Percentiles rank a stretch among this genome's conserved stretches.
Conservation (phyloP, 768 basidiomycete genomes). For the Boletus reticulatus region DNA sequence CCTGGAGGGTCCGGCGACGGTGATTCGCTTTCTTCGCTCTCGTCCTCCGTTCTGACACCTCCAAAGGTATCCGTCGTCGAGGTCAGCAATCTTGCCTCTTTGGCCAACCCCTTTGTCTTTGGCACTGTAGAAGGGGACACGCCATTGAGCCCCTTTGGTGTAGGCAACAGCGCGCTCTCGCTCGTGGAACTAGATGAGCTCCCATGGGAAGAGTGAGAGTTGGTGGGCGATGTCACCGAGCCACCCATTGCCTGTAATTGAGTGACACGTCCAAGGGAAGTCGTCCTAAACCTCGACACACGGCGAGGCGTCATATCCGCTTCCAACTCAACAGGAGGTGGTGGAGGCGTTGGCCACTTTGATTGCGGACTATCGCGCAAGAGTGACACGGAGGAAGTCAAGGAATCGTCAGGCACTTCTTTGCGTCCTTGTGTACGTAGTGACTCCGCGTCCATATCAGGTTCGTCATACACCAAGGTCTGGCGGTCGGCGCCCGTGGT, state of each 20-base stretch:
- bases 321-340: constrained; percentile 26
- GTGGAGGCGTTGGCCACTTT: constrained; percentile 32
- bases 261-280: constrained; percentile 28
- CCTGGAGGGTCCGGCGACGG: background rate
- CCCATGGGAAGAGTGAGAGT: constrained; percentile 39
- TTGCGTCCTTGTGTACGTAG: constrained; percentile 7
- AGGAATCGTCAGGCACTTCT: constrained; percentile 14
- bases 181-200: constrained; percentile 38
- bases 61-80: constrained; percentile 41
- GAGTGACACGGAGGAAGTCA: constrained; percentile 15
- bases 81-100: constrained; percentile 27
- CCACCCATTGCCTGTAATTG: constrained; percentile 20
- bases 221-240: constrained; percentile 43
- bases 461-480: background rate
- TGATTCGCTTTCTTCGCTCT: constrained; percentile 5
- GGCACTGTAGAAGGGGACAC: background rate
- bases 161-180: constrained; percentile 17
- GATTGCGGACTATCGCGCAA: constrained; percentile 20
- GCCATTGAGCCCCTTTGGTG: constrained; percentile 18
- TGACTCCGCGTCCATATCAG: background rate
- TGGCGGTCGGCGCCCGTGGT: constrained; percentile 8
- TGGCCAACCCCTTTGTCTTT: constrained; percentile 18
- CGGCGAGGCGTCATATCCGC: constrained; percentile 25
- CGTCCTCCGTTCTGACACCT: constrained; percentile 20
- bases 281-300: constrained; percentile 26